These are phyloP conservation scores for Linaria vulgaris DNA, from an alignment of 257 asterid species.

Conservation along the genomic window DNA sequence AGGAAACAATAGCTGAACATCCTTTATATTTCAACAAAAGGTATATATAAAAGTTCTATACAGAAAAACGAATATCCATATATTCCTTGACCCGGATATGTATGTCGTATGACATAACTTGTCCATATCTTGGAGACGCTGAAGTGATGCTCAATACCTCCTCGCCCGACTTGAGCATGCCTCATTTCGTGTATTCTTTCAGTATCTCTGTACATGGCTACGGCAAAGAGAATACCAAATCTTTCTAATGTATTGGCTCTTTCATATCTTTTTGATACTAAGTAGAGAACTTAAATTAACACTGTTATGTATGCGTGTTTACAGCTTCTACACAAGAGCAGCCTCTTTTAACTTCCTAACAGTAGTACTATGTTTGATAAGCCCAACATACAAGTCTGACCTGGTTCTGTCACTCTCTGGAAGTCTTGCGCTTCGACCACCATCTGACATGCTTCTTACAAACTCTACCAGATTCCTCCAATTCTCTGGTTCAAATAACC, in stretches of 20 bases:
- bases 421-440: slow-evolving; percentile 53
- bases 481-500: slow-evolving; percentile 69
- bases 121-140: slow-evolving; percentile 1
- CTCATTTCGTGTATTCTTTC: slow-evolving; percentile 8
- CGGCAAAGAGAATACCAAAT: slow-evolving; percentile 19
- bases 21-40: slow-evolving; percentile 17
- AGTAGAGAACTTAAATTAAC: slow-evolving; percentile 17
- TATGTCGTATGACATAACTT: slow-evolving; percentile 9
- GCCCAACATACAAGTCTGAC: slow-evolving; percentile 68
- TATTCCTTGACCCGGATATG: background rate
- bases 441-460: slow-evolving; percentile 71
- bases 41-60: slow-evolving; percentile 14
- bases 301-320: slow-evolving; percentile 17
- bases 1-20: slow-evolving; percentile 7
- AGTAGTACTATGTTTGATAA: slow-evolving; percentile 39
- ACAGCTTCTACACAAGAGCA: slow-evolving; percentile 50
- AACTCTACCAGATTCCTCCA: slow-evolving; percentile 78
- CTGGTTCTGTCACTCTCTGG: slow-evolving; percentile 60
- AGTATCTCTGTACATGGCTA: slow-evolving; percentile 19
- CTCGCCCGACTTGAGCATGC: slow-evolving; percentile 15
- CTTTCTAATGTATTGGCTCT: slow-evolving; percentile 14
- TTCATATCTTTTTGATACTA: slow-evolving; percentile 3
- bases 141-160: slow-evolving; percentile 8
- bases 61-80: slow-evolving; percentile 6
- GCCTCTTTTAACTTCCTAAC: slow-evolving; percentile 41